Conservation (phyloP, 441 rosid species). For the Biscutella laevigata region DNA sequence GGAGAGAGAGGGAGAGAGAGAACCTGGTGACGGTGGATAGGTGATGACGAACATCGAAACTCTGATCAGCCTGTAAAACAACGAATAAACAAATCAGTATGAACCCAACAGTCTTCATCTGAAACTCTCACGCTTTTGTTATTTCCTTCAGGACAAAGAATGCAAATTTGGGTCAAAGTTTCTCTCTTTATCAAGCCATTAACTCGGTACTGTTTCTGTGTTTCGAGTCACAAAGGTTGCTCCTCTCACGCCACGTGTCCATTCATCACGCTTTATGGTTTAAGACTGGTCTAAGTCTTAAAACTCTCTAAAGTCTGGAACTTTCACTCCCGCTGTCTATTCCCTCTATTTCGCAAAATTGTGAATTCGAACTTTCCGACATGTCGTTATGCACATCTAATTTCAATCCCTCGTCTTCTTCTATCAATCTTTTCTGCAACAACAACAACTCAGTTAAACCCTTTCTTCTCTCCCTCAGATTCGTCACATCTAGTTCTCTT, state of each 20-base stretch:
- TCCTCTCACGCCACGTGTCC: conserved; percentile 14
- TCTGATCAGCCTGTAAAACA: conserved; percentile 36
- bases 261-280: not conserved
- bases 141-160: conserved; percentile 12
- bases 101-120: conserved; percentile 27
- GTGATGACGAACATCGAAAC: conserved; percentile 68
- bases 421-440: conserved; percentile 21
- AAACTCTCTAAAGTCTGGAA: not conserved
- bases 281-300: conserved; percentile 20
- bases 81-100: conserved; percentile 19
- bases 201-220: not conserved
- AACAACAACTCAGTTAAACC: conserved; percentile 14
- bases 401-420: conserved; percentile 21
- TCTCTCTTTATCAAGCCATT: not conserved
- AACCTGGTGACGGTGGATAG: conserved; percentile 77
- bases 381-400: conserved; percentile 21
- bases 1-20: conserved; percentile 7
- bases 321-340: not conserved
- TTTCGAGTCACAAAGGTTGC: conserved; percentile 1
- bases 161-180: not conserved
- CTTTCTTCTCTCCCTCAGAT: conserved; percentile 20
- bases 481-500: conserved; percentile 16
- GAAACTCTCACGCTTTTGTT: conserved; percentile 14
- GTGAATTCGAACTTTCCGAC: conserved; percentile 11
- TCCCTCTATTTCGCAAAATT: conserved; percentile 7